phyloP scores from a whole-genome alignment of 2,329 filamentous ascomycete genomes.

The Botrytis hyacinthi region DNA sequence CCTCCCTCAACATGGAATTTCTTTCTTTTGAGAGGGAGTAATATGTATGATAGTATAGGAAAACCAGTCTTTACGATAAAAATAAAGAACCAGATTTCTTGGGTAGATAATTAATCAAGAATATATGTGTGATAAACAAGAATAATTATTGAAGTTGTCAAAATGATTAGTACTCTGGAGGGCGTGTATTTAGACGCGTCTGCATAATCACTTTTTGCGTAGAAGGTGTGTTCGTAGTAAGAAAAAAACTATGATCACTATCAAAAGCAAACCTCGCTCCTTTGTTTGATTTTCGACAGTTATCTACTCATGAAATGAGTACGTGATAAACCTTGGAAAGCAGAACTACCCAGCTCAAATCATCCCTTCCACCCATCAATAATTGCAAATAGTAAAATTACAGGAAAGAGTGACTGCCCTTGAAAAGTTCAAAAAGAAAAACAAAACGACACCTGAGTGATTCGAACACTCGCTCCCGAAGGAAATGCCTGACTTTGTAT shows the following conservation, averaged over 20 bases:
- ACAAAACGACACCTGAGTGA: neutral
- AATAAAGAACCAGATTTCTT: neutral
- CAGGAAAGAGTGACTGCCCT: neutral
- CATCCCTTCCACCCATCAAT: neutral
- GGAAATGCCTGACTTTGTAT: neutral
- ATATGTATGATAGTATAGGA: neutral
- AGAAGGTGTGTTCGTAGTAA: neutral
- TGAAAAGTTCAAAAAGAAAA: neutral
- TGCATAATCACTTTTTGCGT: neutral
- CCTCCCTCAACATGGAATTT: neutral
- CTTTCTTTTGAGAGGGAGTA: neutral
- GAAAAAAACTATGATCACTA: neutral
- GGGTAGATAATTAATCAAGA: accelerated
- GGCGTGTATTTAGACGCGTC: neutral
- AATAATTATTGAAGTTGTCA: neutral
- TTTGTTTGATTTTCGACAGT: neutral
- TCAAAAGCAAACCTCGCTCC: neutral
- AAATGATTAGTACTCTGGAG: neutral
- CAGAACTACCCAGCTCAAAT: no score
- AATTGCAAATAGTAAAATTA: neutral
- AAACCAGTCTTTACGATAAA: accelerated
- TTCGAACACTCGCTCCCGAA: neutral
- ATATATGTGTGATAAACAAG: neutral
- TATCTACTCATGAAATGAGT: neutral
- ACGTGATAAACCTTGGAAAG: no score